Base-by-base conservation (phyloP, 2,329 filamentous ascomycete genomes). In the Trichoderma atrobrunneum region DNA sequence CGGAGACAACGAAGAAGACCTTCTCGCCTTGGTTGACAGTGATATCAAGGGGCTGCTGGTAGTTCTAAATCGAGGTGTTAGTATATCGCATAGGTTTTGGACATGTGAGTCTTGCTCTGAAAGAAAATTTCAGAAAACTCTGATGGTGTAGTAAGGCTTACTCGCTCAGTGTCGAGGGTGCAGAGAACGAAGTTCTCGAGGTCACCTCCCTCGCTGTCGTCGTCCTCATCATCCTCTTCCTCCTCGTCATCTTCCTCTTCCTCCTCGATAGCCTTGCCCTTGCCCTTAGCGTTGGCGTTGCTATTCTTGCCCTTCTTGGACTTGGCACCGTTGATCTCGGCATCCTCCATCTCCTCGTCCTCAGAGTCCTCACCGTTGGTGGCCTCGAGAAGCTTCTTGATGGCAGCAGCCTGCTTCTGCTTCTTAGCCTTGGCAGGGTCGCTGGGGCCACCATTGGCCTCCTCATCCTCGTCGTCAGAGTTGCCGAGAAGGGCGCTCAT, bases 11-110 rank as follows among this genome's bases (percentile, higher is more conserved):
- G 87, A 99, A 98, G 88, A 93, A 97, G 76, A 98, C 91, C 77
- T 90, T 90, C 87, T 99, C 96, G 77, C 92, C 89, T 81, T 97
- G 93, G 78, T 89, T 90, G 80, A 99, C 90, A 75, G 93, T 96
- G 82, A 99, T 93, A 83, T 99, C 94, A 73, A 99, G 90, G 62
- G 96, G 85, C 84, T 99, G 97, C 85, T 99, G 96, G 88, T 92
- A 97, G 86, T 93, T 90, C 96, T 98, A 78, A 61, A 70, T 11
- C 36, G 56, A 43, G 26, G 48, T 70, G 77, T 83, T 77, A 84
- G 77, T 59, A 56, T 64, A 16, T 7, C 21, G 21, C 21, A 66
- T 34, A n/a, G 30, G 14, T 7, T 4, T 32, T 28, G 16, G 30
- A 28, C 11, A 39, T 10, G 7, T 10, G 32, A 60, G 18, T 18